Base-by-base conservation (phyloP, 768 basidiomycete species). In the Boletus sp. region DNA sequence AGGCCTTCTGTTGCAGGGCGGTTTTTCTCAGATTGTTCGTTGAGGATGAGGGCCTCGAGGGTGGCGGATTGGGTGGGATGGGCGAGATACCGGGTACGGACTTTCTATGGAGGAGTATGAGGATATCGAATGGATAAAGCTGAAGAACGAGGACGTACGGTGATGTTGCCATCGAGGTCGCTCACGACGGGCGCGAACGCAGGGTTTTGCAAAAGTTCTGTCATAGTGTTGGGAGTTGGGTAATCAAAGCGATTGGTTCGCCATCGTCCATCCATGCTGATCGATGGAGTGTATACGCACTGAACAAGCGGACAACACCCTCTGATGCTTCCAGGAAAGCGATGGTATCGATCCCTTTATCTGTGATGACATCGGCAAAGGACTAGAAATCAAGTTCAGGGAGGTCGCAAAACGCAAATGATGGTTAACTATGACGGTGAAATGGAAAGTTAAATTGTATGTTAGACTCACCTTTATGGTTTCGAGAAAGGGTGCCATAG, bases 101-200 rank as follows among this genome's bases (percentile, higher is more conserved):
- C 86, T 95, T 99, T 99, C 96, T 97, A 68, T 33, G 8, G 30
- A 49, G 32, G 29, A 50, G 36, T 15, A 3, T 3, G 15, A 1
- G 53, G n/a, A 54, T 40, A 30, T 30, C 5, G 32, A 37, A 46
- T 5, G 30, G 18, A 30, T 30, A 5, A 24, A 29, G 8, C 41
- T 5, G 28, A 47, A 14, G n/a, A 47, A 30, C 7, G 20, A 7
- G 24, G 24, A 10, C 83, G 65, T 66, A 97, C 96, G 49, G 78
- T 75, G 74, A 98, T 97, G 76, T 99, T 99, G 32, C 94, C 92
- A 54, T 82, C 90, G 65, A 99, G 65, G 75, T 99, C 97, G 64
- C 69, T 80, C 73, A 93, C 87, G 17, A 99, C 97, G 37, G 87
- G 78, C 1, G 75, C 64, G 71, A 99, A 98, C 3, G 95, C 91